Percentiles rank a stretch among this genome's conserved stretches.
phyloP scores from a whole-genome alignment of 371 early-diverging fungal genomes.

The Fennellomyces sp. region DNA sequence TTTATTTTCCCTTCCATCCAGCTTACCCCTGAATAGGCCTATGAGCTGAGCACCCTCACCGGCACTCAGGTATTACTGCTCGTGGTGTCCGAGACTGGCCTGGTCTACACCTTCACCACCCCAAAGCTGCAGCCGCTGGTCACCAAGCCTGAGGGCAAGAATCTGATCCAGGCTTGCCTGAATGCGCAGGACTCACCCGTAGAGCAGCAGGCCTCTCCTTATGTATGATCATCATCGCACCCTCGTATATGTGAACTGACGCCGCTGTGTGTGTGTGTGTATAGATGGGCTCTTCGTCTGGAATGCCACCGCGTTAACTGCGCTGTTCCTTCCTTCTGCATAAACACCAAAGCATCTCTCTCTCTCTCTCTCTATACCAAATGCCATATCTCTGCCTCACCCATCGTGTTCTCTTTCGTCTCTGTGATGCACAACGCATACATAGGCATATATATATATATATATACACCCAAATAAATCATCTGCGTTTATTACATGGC shows the following conservation, averaged over 20 bases:
- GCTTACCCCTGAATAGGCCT: constrained; percentile 65
- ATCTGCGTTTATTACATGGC: too few relatives aligned
- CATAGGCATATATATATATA: too few relatives aligned
- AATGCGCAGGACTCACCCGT: constrained; percentile 75
- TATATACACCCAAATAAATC: too few relatives aligned
- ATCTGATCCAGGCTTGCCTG: constrained; percentile 93
- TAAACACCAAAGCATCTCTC: too few relatives aligned
- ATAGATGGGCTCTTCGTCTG: background rate
- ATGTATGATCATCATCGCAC: constrained; percentile 1
- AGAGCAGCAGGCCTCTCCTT: constrained; percentile 11
- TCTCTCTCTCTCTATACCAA: too few relatives aligned
- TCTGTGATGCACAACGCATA: too few relatives aligned
- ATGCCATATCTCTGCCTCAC: too few relatives aligned
- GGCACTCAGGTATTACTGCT: constrained; percentile 96
- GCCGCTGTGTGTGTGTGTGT: background rate
- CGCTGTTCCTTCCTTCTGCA: too few relatives aligned
- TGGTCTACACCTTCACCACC: constrained; percentile 98
- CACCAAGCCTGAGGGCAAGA: constrained; percentile 91
- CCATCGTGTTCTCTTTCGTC: too few relatives aligned
- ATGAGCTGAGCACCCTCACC: constrained; percentile 94
- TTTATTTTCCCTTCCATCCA: background rate
- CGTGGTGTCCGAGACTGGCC: constrained; percentile 96
- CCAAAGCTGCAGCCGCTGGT: constrained; percentile 96
- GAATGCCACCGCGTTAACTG: background rate
- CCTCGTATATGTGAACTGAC: background rate